phyloP scores from a whole-genome alignment of 2,329 filamentous ascomycete genomes.

The Ceratocystis destructans region DNA sequence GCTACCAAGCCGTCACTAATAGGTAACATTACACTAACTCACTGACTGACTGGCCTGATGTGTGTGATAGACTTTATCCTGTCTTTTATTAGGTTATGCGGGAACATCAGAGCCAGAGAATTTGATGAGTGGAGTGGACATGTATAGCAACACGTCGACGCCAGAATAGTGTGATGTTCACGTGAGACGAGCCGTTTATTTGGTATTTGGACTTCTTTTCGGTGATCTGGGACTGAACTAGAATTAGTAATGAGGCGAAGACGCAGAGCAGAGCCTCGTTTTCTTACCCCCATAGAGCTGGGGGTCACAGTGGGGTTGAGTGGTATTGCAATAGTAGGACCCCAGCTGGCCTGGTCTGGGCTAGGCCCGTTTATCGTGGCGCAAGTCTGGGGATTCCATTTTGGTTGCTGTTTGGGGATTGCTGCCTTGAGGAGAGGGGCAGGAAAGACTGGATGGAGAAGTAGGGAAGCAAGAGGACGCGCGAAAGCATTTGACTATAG shows the following conservation, averaged over 20 bases:
- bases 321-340: neutral
- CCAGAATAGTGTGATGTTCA: neutral
- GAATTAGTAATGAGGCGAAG: neutral
- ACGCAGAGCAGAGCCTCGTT: slow-evolving; percentile 1
- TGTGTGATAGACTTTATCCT: neutral
- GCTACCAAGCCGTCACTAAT: neutral
- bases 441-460: neutral
- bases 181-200: neutral
- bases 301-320: too few species aligned
- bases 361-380: neutral
- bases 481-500: too few species aligned
- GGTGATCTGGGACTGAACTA: neutral
- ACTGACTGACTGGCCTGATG: neutral
- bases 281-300: too few species aligned
- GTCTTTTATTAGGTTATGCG: neutral
- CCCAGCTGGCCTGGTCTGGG: neutral
- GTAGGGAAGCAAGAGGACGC: neutral
- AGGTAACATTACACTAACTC: neutral
- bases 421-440: neutral
- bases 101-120: neutral
- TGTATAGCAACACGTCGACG: neutral
- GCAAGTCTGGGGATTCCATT: neutral
- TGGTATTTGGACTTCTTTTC: neutral
- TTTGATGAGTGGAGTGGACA: neutral
- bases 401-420: neutral